Conservation (phyloP, 768 basidiomycete genomes). For the Lactarius hengduanensis region DNA sequence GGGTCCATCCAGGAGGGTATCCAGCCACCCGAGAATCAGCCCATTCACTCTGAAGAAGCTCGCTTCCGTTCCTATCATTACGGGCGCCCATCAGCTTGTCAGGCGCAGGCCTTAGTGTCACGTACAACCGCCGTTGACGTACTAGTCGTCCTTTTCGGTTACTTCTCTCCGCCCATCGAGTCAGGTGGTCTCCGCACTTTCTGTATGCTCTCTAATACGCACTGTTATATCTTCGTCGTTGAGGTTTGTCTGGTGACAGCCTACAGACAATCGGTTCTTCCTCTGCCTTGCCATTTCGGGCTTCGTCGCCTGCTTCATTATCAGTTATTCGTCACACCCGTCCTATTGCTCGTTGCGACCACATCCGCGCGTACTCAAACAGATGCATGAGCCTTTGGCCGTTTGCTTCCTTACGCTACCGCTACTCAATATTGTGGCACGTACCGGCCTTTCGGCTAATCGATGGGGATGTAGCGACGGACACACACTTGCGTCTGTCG, state of each 20-base stretch:
- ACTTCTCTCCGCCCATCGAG: constrained; percentile 54
- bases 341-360: constrained; percentile 49
- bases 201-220: constrained; percentile 41
- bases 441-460: constrained; percentile 33
- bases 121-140: constrained; percentile 60
- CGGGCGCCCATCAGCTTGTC: constrained; percentile 51
- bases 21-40: constrained; percentile 22
- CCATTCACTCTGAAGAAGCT: constrained; percentile 39
- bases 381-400: constrained; percentile 58
- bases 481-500: constrained; percentile 26
- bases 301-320: constrained; percentile 45
- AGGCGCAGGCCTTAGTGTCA: constrained; percentile 52
- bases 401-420: constrained; percentile 51
- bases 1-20: constrained; percentile 13
- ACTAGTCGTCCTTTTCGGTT: constrained; percentile 67
- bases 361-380: constrained; percentile 52
- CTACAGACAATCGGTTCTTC: constrained; percentile 60
- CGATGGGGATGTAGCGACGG: constrained; percentile 34
- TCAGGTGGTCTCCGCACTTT: constrained; percentile 58
- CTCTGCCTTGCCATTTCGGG: constrained; percentile 57
- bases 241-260: constrained; percentile 37
- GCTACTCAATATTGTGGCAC: constrained; percentile 50
- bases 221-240: constrained; percentile 16
- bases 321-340: constrained; percentile 55
- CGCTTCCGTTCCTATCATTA: constrained; percentile 52